A percentile compares a stretch with the other conserved stretches of the same genome.
These are phyloP conservation scores for Anisodus acutangulus DNA, from an alignment of 257 asterid species.

Conservation along the genomic window DNA sequence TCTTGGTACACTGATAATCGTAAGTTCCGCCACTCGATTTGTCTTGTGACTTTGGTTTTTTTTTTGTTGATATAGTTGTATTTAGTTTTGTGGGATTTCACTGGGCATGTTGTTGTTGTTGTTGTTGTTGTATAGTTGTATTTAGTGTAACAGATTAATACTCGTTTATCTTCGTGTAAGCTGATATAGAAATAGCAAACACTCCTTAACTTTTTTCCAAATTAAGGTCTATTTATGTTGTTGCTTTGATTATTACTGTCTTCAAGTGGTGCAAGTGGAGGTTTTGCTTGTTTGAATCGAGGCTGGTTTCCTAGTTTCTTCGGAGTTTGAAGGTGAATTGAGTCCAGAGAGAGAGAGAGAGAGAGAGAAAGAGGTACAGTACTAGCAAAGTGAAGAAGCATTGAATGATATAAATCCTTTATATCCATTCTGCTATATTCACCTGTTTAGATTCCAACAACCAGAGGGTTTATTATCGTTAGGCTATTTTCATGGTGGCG, in stretches of 20 bases:
- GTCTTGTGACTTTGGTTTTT: background rate
- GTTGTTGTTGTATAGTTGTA: background rate
- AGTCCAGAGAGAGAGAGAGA: background rate
- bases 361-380: background rate
- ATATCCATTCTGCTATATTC: background rate
- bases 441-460: background rate
- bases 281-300: slow-evolving; percentile 1
- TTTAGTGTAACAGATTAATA: slow-evolving; percentile 12
- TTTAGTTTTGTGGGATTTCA: background rate
- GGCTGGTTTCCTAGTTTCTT: background rate
- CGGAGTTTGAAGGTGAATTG: background rate
- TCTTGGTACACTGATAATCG: slow-evolving; percentile 98
- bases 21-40: slow-evolving; percentile 45
- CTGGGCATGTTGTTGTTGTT: too few relatives aligned
- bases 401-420: background rate
- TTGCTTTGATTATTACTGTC: background rate
- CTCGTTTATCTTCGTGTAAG: slow-evolving; percentile 4
- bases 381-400: slow-evolving; percentile 7
- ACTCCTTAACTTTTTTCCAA: background rate
- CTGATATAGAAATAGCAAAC: too few relatives aligned
- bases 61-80: background rate
- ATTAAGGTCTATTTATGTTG: slow-evolving; percentile 4
- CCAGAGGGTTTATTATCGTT: slow-evolving; percentile 8
- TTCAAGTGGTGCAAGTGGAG: background rate
- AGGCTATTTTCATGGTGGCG: slow-evolving; percentile 8